Evolutionary conservation across 441 rosid genomes (phyloP).

Genomic region (Croton laevigatus): DNA sequence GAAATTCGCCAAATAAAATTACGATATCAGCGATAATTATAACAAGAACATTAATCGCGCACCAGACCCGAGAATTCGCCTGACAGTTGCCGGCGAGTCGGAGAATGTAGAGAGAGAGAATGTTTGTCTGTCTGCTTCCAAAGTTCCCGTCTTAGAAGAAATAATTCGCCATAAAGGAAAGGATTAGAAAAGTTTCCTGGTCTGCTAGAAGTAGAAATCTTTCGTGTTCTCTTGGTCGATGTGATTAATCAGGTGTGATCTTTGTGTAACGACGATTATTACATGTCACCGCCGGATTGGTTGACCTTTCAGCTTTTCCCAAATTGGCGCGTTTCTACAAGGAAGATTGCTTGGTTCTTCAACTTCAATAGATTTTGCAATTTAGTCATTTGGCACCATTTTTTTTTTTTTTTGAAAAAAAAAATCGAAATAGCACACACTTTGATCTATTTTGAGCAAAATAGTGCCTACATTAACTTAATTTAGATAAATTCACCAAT

Average conservation of each 20-base stretch:
- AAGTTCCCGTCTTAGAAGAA: not conserved
- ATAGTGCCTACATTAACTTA: too few relatives aligned
- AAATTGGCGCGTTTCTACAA: constrained; percentile 5
- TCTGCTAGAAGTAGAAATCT: not conserved
- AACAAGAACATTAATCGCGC: not conserved
- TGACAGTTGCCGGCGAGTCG: not conserved
- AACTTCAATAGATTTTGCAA: too few relatives aligned
- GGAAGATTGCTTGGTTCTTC: too few relatives aligned
- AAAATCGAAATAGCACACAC: too few relatives aligned
- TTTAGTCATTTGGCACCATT: too few relatives aligned
- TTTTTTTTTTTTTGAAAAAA: too few relatives aligned
- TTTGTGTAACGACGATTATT: not conserved
- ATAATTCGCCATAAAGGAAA: not conserved
- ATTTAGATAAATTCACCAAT: too few relatives aligned
- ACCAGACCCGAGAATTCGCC: not conserved
- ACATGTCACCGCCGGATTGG: not conserved
- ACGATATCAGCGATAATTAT: not conserved
- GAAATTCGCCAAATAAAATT: not conserved
- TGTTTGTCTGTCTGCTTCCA: not conserved
- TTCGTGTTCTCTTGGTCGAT: not conserved
- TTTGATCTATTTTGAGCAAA: too few relatives aligned
- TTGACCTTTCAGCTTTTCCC: not conserved
- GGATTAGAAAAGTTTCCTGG: not conserved
- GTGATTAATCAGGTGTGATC: not conserved
- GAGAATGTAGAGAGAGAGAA: not conserved